Conservation (phyloP, 768 basidiomycete genomes). For the Termitomyces sp. region DNA sequence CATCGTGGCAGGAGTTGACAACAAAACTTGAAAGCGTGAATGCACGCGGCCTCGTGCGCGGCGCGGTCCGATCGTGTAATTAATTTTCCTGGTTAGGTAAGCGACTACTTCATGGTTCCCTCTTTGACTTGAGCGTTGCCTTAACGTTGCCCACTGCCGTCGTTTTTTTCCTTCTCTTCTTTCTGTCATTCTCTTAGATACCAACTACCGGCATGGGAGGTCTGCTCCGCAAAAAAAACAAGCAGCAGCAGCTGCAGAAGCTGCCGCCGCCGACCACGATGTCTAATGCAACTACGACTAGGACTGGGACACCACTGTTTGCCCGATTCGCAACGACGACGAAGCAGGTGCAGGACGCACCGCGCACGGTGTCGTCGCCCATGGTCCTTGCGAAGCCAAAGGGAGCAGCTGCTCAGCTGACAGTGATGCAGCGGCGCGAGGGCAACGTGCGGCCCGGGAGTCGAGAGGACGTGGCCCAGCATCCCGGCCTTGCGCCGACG, state of each 20-base stretch:
- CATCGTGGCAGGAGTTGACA: no score
- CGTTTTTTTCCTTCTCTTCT: not conserved
- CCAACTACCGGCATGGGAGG: conserved; percentile 35
- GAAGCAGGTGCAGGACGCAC: conserved; percentile 11
- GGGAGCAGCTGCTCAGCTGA: not conserved
- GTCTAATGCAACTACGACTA: not conserved
- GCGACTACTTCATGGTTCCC: no score
- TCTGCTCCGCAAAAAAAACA: conserved; percentile 50
- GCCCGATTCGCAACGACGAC: conserved; percentile 31
- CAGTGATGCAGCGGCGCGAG: not conserved
- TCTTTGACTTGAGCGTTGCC: no score
- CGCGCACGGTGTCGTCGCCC: conserved; percentile 30
- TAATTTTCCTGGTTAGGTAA: no score
- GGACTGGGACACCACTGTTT: conserved; percentile 33
- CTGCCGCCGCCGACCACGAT: not conserved
- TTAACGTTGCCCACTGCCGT: not conserved
- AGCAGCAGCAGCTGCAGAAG: conserved; percentile 1
- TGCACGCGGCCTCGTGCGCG: no score
- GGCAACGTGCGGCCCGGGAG: not conserved
- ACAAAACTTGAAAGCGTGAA: no score
- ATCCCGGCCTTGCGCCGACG: no score
- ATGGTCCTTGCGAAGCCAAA: conserved; percentile 25
- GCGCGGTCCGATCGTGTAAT: no score
- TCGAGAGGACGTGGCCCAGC: no score
- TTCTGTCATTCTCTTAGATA: not conserved